Conservation (phyloP, 2,329 filamentous ascomycete genomes). For the Diplodia seriata region DNA sequence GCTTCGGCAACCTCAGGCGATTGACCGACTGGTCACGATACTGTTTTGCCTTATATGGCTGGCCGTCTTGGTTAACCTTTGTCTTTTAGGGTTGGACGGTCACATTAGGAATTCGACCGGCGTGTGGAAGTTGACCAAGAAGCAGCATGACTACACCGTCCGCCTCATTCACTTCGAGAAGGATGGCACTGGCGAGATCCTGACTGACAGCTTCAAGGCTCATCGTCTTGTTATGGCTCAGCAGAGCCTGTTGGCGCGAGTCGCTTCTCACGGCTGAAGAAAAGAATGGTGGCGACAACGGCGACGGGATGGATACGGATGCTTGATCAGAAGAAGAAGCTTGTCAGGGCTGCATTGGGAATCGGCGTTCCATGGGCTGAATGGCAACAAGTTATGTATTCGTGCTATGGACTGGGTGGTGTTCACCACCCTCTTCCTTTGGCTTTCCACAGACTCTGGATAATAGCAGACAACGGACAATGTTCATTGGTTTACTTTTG, state of each 20-base stretch:
- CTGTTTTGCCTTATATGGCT: not conserved
- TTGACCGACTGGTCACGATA: not conserved
- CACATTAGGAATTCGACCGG: not conserved
- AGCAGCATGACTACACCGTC: not conserved
- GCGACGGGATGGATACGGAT: not conserved
- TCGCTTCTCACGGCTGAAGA: not conserved
- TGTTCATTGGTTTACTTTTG: too few relatives aligned
- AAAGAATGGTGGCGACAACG: not conserved
- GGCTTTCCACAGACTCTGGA: not conserved
- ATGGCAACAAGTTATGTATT: not conserved
- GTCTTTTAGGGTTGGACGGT: not conserved
- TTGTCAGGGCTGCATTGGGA: not conserved
- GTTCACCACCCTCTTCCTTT: not conserved
- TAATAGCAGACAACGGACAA: not conserved
- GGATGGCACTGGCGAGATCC: not conserved
- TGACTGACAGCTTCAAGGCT: conserved; percentile 4
- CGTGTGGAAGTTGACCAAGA: conserved; percentile 14
- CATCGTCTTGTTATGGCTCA: not conserved
- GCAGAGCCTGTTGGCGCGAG: not conserved
- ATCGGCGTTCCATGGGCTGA: not conserved
- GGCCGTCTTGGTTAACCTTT: not conserved
- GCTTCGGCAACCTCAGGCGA: not conserved
- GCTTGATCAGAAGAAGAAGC: not conserved
- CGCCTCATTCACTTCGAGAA: not conserved
- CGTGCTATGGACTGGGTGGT: not conserved